phyloP scores from a whole-genome alignment of 192 early-diverging fungal genomes.

The Backusella psychrophila region DNA sequence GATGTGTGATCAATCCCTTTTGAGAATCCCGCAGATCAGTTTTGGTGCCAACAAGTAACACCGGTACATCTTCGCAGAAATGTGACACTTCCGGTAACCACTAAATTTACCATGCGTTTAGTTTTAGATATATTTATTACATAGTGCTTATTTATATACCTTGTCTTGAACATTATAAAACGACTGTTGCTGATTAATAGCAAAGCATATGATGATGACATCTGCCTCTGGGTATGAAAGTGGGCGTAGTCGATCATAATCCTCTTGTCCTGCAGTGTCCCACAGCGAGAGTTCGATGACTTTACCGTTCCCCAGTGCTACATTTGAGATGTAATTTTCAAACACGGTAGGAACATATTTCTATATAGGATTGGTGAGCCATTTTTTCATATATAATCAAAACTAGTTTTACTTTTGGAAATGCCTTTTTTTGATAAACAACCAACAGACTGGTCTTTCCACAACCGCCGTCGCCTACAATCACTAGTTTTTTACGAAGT shows the following conservation, averaged over 20 bases:
- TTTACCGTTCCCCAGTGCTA: slow-evolving; percentile 51
- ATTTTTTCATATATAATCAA: no score
- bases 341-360: slow-evolving; percentile 75
- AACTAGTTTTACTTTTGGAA: slow-evolving; percentile 67
- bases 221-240: slow-evolving; percentile 68
- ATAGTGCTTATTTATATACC: slow-evolving; percentile 28
- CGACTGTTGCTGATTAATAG: slow-evolving; percentile 64
- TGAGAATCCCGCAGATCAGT: neutral
- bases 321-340: slow-evolving; percentile 64
- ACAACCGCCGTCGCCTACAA: slow-evolving; percentile 80
- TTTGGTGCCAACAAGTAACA: neutral
- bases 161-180: slow-evolving; percentile 80
- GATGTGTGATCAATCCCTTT: neutral
- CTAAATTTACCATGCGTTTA: neutral
- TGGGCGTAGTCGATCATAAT: slow-evolving; percentile 68
- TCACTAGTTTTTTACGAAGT: slow-evolving; percentile 65
- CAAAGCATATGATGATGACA: slow-evolving; percentile 67
- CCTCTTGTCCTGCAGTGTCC: slow-evolving; percentile 77
- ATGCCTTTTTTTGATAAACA: slow-evolving; percentile 65
- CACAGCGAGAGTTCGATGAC: slow-evolving; percentile 64
- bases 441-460: slow-evolving; percentile 79
- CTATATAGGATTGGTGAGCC: slow-evolving; percentile 32
- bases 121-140: neutral
- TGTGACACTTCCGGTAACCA: slow-evolving; percentile 13
- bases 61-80: neutral